Base-by-base conservation (phyloP, 2,329 filamentous ascomycete genomes). In the Aureobasidium namibiae region DNA sequence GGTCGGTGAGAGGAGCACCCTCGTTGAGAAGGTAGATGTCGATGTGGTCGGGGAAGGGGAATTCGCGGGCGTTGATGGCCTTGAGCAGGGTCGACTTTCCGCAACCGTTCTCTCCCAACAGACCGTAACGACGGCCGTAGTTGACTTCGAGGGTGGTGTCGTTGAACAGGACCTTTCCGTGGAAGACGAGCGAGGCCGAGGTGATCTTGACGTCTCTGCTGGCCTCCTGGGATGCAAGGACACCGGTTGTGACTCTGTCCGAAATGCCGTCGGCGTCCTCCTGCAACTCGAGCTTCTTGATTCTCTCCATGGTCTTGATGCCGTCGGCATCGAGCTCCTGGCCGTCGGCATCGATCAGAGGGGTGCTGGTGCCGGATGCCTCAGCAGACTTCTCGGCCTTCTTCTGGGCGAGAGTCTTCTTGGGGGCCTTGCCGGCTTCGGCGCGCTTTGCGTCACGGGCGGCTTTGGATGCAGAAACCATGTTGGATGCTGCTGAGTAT, bases 11-110 rank as follows among this genome's bases (percentile, higher is more conserved):
- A 63, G 92, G 91, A 48, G 94, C 94, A 78, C 94, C 94, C 77
- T 97, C 90, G 78, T 99, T 99, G 67, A 99, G 82, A 46, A 99
- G 86, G 79, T 99, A 99, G 76, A 99, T 95, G 76, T 99, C 95
- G 74, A 99, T 82, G 75, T 96, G 92, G 29, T 96, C 89, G 62
- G 94, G 95, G 72, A 99, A 89, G 64, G 94, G 95, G 74, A 86
- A 99, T 76, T 99, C 95, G 78, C 94, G 89, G 71, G 86, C 87
- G 68, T 88, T 87, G 73, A 99, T 96, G 66, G 94, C 85, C 80
- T 96, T 97, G 72, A 99, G 84, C 34, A 99, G 78, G n/a, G 94
- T 99, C 65, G 89, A 95, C 83, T 99, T 99, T 75, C 94, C 94
- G 76, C 94, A 99, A 66, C 94, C 94, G 87, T 99, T 99, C 83